A percentile compares a stretch with the other conserved stretches of the same genome.
Conservation (phyloP, 2,329 filamentous ascomycete species). For the Colletotrichum horii region DNA sequence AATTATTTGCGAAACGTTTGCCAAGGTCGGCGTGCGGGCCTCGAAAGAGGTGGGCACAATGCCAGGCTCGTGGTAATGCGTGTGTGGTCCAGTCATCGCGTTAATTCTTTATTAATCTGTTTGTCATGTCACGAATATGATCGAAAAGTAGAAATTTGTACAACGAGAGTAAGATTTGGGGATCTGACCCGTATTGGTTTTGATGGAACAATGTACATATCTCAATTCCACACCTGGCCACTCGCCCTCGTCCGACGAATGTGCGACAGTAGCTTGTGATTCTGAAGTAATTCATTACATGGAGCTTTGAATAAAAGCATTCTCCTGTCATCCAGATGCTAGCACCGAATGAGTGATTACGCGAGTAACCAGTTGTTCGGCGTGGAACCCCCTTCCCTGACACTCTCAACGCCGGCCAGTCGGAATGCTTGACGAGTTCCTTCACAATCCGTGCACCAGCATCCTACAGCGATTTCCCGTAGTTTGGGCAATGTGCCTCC, state of each 20-base stretch:
- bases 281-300: neutral
- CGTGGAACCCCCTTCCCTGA: neutral
- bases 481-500: neutral
- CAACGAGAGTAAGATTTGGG: neutral
- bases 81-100: too few species aligned
- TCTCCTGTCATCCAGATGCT: neutral
- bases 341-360: neutral
- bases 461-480: neutral
- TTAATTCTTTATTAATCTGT: too few species aligned
- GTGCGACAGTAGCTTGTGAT: neutral
- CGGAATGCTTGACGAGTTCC: neutral
- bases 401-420: neutral
- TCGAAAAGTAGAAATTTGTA: neutral
- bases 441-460: neutral
- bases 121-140: neutral
- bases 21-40: neutral
- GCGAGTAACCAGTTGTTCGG: neutral
- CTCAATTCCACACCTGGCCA: neutral
- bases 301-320: neutral
- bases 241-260: neutral
- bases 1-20: neutral
- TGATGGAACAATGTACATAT: too few species aligned
- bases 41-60: neutral
- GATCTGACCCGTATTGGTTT: too few species aligned
- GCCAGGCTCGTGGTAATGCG: too few species aligned